phyloP scores from a whole-genome alignment of 192 early-diverging fungal species.

The Backusella australiensis region DNA sequence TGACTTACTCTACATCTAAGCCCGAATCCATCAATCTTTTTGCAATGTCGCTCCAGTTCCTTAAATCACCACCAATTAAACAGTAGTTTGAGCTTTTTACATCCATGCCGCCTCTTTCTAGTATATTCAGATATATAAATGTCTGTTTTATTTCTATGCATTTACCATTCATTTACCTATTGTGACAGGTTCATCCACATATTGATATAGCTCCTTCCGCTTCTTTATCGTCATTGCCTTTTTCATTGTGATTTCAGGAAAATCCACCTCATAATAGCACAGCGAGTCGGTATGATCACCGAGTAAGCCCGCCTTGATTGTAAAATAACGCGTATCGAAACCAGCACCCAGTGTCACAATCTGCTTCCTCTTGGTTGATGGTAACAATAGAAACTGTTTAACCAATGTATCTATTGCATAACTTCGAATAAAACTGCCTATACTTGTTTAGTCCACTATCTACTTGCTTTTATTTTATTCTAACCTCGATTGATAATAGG shows the following conservation, averaged over 20 bases:
- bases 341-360: conserved; percentile 90
- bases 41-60: conserved; percentile 61
- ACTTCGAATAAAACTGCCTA: conserved; percentile 79
- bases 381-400: conserved; percentile 54
- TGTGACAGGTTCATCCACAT: conserved; percentile 35
- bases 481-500: conserved; percentile 93
- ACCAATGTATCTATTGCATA: conserved; percentile 64
- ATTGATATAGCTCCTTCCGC: conserved; percentile 34
- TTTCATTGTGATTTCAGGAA: conserved; percentile 78
- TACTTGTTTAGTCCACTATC: conserved; percentile 6
- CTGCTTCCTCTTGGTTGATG: conserved; percentile 53
- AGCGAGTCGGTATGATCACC: neutral
- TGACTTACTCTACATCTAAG: conserved; percentile 54
- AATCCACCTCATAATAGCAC: conserved; percentile 90
- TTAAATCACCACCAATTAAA: conserved; percentile 80
- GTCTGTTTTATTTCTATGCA: neutral
- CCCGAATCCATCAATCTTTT: conserved; percentile 54
- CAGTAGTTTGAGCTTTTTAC: conserved; percentile 65
- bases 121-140: neutral
- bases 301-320: conserved; percentile 46
- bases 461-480: neutral
- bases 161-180: conserved; percentile 25
- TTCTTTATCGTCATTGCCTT: conserved; percentile 70
- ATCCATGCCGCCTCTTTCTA: conserved; percentile 71
- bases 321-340: conserved; percentile 89